Percentiles rank a stretch among this genome's conserved stretches.
Conservation (phyloP, 257 asterid species). For the Asclepias syriaca region DNA sequence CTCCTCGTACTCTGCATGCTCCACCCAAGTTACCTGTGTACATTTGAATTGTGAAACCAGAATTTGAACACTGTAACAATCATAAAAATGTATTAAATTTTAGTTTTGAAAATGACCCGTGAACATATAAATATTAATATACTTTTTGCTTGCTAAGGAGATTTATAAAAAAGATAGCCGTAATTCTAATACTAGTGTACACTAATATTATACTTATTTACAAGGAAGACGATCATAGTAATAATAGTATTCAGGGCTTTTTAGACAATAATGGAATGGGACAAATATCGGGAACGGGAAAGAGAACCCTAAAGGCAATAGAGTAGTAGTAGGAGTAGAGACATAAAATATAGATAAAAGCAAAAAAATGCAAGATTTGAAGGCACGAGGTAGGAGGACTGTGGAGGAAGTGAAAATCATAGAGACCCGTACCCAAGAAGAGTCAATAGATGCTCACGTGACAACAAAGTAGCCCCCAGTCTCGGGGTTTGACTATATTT, state of each 20-base stretch:
- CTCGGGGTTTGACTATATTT: constrained; percentile 35
- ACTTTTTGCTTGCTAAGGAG: not conserved
- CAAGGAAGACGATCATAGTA: not conserved
- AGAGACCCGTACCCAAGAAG: constrained; percentile 16
- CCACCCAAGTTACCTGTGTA: constrained; percentile 83
- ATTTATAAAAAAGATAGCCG: too few relatives aligned
- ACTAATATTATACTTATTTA: too few relatives aligned
- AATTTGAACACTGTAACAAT: too few relatives aligned
- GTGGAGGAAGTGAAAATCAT: constrained; percentile 15
- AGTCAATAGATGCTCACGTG: constrained; percentile 51
- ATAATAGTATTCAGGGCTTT: not conserved
- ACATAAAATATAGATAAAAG: constrained; percentile 26
- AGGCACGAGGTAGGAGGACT: constrained; percentile 45
- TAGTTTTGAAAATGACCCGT: not conserved
- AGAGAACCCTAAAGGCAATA: not conserved
- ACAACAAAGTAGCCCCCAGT: constrained; percentile 42
- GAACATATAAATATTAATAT: not conserved
- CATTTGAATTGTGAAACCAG: constrained; percentile 1
- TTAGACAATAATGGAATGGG: constrained; percentile 1
- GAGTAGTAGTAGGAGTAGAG: not conserved
- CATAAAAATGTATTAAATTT: too few relatives aligned
- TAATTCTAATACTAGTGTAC: too few relatives aligned
- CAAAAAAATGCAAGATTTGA: constrained; percentile 39
- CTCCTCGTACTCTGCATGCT: constrained; percentile 88
- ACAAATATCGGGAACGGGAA: constrained; percentile 19